Conservation (phyloP, 1,284 basidiomycete species). For the Cryptococcus hybrid region DNA sequence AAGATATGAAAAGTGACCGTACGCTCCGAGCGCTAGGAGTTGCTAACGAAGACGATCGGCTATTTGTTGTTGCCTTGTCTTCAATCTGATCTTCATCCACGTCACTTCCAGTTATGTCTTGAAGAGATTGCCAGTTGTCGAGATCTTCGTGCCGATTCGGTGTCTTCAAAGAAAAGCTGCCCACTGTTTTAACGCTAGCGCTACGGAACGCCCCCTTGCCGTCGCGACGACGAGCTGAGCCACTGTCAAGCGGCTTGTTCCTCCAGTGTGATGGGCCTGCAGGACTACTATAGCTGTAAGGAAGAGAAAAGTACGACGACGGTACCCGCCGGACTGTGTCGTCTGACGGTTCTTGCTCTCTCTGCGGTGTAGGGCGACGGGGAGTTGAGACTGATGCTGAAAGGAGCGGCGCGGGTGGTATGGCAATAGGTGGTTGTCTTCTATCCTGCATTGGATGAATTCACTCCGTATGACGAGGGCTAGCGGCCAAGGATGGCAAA, state of each 20-base stretch:
- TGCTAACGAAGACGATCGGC: not conserved
- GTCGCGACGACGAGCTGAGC: not conserved
- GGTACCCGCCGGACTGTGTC: not conserved
- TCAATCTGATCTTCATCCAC: slow-evolving; percentile 4
- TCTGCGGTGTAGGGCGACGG: not conserved
- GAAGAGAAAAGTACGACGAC: slow-evolving; percentile 3
- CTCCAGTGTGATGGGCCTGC: not conserved
- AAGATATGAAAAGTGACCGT: slow-evolving; percentile 5
- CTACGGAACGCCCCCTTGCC: not conserved
- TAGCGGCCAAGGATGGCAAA: no score
- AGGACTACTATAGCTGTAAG: not conserved
- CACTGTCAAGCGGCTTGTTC: not conserved
- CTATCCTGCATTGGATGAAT: no score
- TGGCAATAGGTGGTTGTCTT: no score
- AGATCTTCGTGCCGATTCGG: slow-evolving; percentile 3
- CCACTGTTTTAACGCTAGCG: not conserved
- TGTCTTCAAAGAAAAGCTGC: not conserved
- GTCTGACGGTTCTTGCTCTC: not conserved
- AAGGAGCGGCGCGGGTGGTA: no score
- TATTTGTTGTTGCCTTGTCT: not conserved
- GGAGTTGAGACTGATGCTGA: not conserved
- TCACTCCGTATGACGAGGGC: no score
- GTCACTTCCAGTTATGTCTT: slow-evolving; percentile 25
- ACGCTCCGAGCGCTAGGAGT: slow-evolving; percentile 6
- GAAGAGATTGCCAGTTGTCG: slow-evolving; percentile 38